Evolutionary conservation across 2,329 filamentous ascomycete species (phyloP).

Genomic region (Thielaviopsis musarum): DNA sequence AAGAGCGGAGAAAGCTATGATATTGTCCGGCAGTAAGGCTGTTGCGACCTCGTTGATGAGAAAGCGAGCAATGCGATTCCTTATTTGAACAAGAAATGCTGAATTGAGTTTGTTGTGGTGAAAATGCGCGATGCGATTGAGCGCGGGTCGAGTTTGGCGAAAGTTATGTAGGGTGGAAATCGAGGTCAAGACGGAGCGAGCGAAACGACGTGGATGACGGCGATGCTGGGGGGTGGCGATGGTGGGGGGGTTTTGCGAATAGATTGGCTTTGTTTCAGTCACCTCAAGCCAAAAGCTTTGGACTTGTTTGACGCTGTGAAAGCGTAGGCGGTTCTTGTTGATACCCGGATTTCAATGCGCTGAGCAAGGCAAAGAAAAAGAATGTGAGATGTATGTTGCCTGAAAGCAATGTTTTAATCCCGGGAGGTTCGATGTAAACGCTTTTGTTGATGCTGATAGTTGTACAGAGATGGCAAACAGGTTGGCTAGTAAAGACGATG

Average conservation of each 20-base stretch:
- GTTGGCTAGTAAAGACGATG: neutral
- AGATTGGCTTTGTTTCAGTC: neutral
- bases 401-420: too few relatives aligned
- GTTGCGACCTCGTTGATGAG: too few relatives aligned
- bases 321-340: neutral
- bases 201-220: neutral
- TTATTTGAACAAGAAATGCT: neutral
- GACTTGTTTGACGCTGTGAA: neutral
- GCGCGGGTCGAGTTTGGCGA: neutral
- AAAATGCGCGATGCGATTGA: neutral
- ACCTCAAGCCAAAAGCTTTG: neutral
- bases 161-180: neutral
- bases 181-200: neutral
- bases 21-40: too few relatives aligned
- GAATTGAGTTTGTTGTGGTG: neutral
- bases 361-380: neutral
- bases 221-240: neutral
- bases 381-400: too few relatives aligned
- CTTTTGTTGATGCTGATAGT: neutral
- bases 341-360: neutral
- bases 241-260: neutral
- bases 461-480: neutral
- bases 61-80: neutral
- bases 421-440: too few relatives aligned
- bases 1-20: too few relatives aligned